These are phyloP conservation scores for Saccharomyces paradoxus DNA, from an alignment of 805 yeast genomes.

Conservation along the genomic window DNA sequence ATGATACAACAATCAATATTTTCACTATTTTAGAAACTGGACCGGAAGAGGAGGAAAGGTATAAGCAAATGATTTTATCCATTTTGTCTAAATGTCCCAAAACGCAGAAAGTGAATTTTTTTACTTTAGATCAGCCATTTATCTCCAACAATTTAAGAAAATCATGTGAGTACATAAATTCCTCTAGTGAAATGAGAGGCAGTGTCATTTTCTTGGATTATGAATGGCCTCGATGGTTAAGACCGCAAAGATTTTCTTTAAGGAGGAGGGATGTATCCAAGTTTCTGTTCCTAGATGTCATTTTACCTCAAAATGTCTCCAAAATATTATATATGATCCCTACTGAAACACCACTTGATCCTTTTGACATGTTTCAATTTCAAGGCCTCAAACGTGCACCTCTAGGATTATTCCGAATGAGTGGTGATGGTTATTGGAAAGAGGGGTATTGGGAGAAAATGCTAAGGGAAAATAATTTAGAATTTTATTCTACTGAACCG, in stretches of 20 bases:
- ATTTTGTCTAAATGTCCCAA: slow-evolving; percentile 2
- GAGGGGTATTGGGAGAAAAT: slow-evolving; percentile 79
- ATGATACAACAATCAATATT: slow-evolving; percentile 11
- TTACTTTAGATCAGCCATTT: slow-evolving; percentile 76
- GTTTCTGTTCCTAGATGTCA: slow-evolving; percentile 73
- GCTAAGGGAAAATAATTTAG: slow-evolving; percentile 43
- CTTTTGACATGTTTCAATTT: slow-evolving; percentile 50
- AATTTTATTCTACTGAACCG: slow-evolving; percentile 76
- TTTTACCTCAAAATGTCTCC: slow-evolving; percentile 71
- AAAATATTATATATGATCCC: slow-evolving; percentile 77
- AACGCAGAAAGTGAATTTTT: slow-evolving; percentile 48
- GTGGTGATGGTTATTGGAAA: slow-evolving; percentile 82
- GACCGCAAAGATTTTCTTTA: slow-evolving; percentile 68
- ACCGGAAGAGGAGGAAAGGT: slow-evolving; percentile 9
- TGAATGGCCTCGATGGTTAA: slow-evolving; percentile 89
- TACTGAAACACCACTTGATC: slow-evolving; percentile 60
- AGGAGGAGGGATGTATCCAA: slow-evolving; percentile 85
- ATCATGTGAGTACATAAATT: slow-evolving; percentile 39
- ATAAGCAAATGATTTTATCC: slow-evolving; percentile 11
- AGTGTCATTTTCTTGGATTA: slow-evolving; percentile 59
- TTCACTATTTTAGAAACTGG: slow-evolving; percentile 15
- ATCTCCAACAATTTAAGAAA: slow-evolving; percentile 36
- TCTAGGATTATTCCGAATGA: slow-evolving; percentile 70
- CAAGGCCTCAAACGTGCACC: slow-evolving; percentile 30
- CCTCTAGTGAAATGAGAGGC: slow-evolving; percentile 2